A percentile compares a stretch with the other conserved stretches of the same genome.
These are phyloP conservation scores for Geotrichum restrictum DNA, from an alignment of 1,139 yeast species.

Conservation along the genomic window DNA sequence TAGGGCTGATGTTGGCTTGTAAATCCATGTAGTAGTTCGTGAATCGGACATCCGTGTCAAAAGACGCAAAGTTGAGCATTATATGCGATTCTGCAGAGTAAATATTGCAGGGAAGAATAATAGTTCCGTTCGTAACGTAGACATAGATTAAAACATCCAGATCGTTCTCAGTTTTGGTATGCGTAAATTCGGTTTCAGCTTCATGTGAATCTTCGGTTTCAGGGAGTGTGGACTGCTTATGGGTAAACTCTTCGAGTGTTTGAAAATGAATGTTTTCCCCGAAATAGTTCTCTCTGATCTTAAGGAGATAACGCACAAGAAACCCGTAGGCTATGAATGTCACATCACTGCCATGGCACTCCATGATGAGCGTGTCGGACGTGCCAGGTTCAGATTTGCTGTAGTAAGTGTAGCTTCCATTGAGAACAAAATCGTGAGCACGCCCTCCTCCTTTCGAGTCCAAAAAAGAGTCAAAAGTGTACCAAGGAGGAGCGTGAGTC, in stretches of 20 bases:
- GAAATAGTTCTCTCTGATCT: constrained; percentile 82
- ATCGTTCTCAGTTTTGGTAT: constrained; percentile 58
- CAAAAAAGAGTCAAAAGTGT: constrained; percentile 71
- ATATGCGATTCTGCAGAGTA: constrained; percentile 64
- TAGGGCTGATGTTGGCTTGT: constrained; percentile 40
- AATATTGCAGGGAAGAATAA: constrained; percentile 67
- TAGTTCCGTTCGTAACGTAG: constrained; percentile 62
- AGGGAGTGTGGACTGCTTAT: constrained; percentile 22
- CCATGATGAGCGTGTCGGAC: constrained; percentile 64
- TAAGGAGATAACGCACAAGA: constrained; percentile 67
- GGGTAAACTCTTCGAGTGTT: constrained; percentile 76
- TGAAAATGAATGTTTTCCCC: constrained; percentile 81
- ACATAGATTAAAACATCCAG: constrained; percentile 71
- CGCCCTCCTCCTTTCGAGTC: constrained; percentile 60
- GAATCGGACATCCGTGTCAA: constrained; percentile 76
- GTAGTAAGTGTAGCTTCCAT: constrained; percentile 65
- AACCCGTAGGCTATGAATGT: constrained; percentile 75
- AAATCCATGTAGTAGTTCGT: constrained; percentile 86
- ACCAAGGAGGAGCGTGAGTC: constrained; percentile 87
- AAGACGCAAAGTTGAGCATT: constrained; percentile 57
- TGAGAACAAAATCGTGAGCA: constrained; percentile 55
- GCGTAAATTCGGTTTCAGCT: constrained; percentile 16
- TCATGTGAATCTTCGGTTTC: constrained; percentile 6
- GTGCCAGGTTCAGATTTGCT: constrained; percentile 58
- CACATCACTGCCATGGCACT: constrained; percentile 61